Percentiles rank a stretch among this genome's conserved stretches.
Conservation (phyloP, 108 stramenopile species). For the Pseudonitzschia delicatissima region DNA sequence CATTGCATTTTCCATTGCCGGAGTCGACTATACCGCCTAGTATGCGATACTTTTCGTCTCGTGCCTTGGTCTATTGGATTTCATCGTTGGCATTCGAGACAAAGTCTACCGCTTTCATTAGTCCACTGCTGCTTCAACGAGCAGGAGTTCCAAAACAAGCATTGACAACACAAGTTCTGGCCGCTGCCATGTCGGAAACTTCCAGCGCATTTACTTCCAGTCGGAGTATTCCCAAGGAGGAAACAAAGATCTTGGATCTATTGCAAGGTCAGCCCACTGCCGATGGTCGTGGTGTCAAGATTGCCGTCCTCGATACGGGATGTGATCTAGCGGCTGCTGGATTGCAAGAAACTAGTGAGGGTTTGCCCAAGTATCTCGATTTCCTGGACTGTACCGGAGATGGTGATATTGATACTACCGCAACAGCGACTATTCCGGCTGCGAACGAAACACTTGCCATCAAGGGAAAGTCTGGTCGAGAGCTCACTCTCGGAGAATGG, state of each 20-base stretch:
- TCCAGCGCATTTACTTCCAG: slow-evolving; percentile 28
- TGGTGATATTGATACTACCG: slow-evolving; percentile 81
- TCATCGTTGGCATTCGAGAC: slow-evolving; percentile 1
- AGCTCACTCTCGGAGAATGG: slow-evolving; percentile 34
- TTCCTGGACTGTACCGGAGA: slow-evolving; percentile 88
- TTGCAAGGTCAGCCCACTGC: slow-evolving; percentile 39
- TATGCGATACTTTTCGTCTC: slow-evolving; percentile 10
- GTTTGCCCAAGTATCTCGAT: slow-evolving; percentile 73
- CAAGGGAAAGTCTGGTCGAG: slow-evolving; percentile 51
- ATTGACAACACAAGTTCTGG: not conserved
- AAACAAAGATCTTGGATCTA: slow-evolving; percentile 47
- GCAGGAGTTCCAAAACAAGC: not conserved
- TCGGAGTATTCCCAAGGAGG: slow-evolving; percentile 51
- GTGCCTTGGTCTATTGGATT: slow-evolving; percentile 4
- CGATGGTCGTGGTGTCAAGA: slow-evolving; percentile 78
- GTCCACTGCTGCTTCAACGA: not conserved
- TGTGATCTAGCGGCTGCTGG: slow-evolving; percentile 85
- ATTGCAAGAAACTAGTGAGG: slow-evolving; percentile 44
- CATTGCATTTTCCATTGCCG: too few species aligned
- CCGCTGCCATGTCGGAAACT: not conserved
- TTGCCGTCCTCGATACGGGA: slow-evolving; percentile 91
- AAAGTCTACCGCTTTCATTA: slow-evolving; percentile 7
- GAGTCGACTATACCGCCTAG: too few species aligned
- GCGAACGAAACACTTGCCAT: slow-evolving; percentile 13
- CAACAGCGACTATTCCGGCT: slow-evolving; percentile 15